Conservation (phyloP, 306 rosid species). For the Hippophae tibetana region DNA sequence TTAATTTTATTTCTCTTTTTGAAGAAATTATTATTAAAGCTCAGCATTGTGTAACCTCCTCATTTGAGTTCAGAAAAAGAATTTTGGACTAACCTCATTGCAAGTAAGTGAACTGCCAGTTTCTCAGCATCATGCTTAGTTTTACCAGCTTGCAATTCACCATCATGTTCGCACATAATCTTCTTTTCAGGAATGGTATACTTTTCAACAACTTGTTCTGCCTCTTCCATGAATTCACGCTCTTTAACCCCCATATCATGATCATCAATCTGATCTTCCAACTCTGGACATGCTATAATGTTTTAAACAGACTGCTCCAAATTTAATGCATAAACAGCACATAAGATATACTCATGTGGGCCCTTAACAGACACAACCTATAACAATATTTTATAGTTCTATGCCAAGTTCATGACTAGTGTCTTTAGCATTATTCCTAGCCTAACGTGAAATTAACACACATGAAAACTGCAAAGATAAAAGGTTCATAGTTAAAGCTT, state of each 20-base stretch:
- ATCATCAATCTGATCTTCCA: conserved; percentile 11
- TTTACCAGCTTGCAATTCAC: conserved; percentile 21
- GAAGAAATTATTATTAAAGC: not conserved
- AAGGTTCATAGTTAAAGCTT: not conserved
- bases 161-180: conserved; percentile 22
- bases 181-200: conserved; percentile 23
- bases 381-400: not conserved
- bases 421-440: not conserved
- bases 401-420: not conserved
- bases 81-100: conserved; percentile 43
- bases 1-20: not conserved
- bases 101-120: conserved; percentile 58
- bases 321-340: not conserved
- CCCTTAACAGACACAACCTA: not conserved
- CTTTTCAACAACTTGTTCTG: conserved; percentile 33
- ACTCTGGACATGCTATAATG: conserved; percentile 13
- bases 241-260: conserved; percentile 22
- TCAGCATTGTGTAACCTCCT: too few relatives aligned
- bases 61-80: not conserved
- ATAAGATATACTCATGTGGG: not conserved
- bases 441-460: not conserved
- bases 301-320: not conserved
- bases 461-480: not conserved
- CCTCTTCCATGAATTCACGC: conserved; percentile 37
- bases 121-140: conserved; percentile 45